Conservation (phyloP, 2,329 filamentous ascomycete genomes). For the Harringtonia lauricola region DNA sequence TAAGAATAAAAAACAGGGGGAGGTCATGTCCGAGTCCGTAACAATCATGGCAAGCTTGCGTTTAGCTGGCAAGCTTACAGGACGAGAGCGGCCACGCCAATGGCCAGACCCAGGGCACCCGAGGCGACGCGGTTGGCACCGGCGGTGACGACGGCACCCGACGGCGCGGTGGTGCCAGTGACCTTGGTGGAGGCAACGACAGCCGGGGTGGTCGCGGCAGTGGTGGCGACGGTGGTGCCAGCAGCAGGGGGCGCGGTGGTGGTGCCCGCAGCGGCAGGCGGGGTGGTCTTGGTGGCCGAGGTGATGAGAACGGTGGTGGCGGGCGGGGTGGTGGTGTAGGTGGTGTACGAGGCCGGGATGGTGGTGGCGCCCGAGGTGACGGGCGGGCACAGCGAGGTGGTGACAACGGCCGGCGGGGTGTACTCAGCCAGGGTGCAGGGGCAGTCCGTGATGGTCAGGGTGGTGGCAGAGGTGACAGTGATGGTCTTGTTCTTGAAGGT, state of each 20-base stretch:
- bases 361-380: background rate
- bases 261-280: background rate
- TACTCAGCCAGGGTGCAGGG: conserved; percentile 11
- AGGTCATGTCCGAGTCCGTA: background rate
- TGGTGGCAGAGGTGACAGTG: conserved; percentile 24
- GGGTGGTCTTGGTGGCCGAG: background rate
- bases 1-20: background rate
- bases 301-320: conserved; percentile 4
- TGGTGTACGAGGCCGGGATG: background rate
- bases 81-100: conserved; percentile 9
- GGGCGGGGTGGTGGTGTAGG: background rate
- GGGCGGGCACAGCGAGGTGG: background rate
- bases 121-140: conserved; percentile 8
- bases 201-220: background rate
- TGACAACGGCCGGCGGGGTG: background rate
- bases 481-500: conserved; percentile 57
- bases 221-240: background rate
- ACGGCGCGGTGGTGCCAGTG: background rate
- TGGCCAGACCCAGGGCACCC: conserved; percentile 10
- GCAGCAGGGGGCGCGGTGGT: background rate
- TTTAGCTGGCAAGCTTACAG: too few species aligned
- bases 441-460: conserved; percentile 14
- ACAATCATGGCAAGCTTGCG: background rate
- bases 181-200: background rate
- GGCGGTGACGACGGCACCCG: conserved; percentile 5